phyloP scores from a whole-genome alignment of 257 asterid species.

The Salvia splendens region DNA sequence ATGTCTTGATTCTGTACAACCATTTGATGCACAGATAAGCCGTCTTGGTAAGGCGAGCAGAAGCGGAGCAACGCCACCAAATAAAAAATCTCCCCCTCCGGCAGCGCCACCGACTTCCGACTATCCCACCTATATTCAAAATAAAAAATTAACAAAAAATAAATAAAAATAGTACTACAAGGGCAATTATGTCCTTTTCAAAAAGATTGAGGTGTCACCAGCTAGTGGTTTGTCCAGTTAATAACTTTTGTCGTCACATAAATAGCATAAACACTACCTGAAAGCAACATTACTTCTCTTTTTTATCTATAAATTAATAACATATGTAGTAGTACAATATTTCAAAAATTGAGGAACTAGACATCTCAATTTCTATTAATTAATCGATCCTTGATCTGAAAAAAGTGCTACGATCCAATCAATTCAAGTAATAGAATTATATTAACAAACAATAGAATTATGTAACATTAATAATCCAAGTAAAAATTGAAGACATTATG shows the following conservation, averaged over 20 bases:
- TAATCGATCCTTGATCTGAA: too few species aligned
- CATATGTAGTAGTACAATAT: background rate
- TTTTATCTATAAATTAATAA: constrained; percentile 36
- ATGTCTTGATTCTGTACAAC: constrained; percentile 52
- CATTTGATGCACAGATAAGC: constrained; percentile 58
- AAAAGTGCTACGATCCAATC: constrained; percentile 8
- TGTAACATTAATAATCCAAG: constrained; percentile 26
- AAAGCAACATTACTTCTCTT: constrained; percentile 43
- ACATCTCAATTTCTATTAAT: too few species aligned
- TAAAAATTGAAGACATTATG: too few species aligned
- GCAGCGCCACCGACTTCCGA: constrained; percentile 68
- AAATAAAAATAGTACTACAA: background rate
- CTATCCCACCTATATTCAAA: constrained; percentile 63
- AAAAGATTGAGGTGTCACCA: constrained; percentile 36
- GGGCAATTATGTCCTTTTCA: constrained; percentile 29
- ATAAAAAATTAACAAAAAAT: too few species aligned
- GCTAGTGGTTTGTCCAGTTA: constrained; percentile 42
- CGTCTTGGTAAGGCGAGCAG: constrained; percentile 54
- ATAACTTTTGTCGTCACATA: constrained; percentile 41
- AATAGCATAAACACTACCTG: constrained; percentile 36
- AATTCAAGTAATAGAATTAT: background rate
- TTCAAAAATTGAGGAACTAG: too few species aligned
- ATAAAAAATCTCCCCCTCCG: constrained; percentile 69
- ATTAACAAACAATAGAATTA: background rate
- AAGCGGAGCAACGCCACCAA: constrained; percentile 78